Conservation (phyloP, 2,329 filamentous ascomycete species). For the Arthrobotrys megalospora region DNA sequence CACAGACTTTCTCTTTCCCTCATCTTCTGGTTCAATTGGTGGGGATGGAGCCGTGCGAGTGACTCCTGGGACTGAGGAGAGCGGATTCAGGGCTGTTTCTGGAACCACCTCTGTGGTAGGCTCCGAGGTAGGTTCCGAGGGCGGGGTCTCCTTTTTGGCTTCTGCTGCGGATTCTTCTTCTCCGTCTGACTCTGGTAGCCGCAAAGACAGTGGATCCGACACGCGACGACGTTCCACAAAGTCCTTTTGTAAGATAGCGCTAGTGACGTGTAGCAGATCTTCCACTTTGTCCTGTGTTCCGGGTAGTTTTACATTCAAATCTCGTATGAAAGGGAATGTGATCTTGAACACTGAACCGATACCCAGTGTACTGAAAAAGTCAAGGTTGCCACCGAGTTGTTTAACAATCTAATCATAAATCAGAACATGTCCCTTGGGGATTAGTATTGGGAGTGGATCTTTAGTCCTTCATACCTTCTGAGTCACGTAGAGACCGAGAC, state of each 20-base stretch:
- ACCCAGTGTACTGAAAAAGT: constrained; percentile 56
- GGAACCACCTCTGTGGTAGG: neutral
- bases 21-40: constrained; percentile 3
- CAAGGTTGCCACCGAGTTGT: constrained; percentile 51
- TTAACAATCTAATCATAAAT: constrained; percentile 51
- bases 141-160: neutral
- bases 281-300: constrained; percentile 39
- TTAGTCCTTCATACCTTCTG: constrained; percentile 34
- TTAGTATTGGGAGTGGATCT: neutral
- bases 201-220: constrained; percentile 49
- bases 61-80: constrained; percentile 6
- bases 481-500: constrained; percentile 53
- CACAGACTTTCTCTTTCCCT: neutral
- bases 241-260: constrained; percentile 50
- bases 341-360: constrained; percentile 59
- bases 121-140: neutral
- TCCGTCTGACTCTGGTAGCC: constrained; percentile 56
- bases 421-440: neutral
- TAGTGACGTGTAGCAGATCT: constrained; percentile 53
- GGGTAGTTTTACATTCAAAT: constrained; percentile 31
- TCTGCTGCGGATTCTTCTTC: constrained; percentile 37
- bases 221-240: constrained; percentile 50
- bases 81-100: neutral
- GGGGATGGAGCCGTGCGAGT: constrained; percentile 45
- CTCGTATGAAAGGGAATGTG: constrained; percentile 52